These are phyloP conservation scores for Rhodotorula kratochvilovae DNA, from an alignment of 768 basidiomycete genomes.

Conservation along the genomic window DNA sequence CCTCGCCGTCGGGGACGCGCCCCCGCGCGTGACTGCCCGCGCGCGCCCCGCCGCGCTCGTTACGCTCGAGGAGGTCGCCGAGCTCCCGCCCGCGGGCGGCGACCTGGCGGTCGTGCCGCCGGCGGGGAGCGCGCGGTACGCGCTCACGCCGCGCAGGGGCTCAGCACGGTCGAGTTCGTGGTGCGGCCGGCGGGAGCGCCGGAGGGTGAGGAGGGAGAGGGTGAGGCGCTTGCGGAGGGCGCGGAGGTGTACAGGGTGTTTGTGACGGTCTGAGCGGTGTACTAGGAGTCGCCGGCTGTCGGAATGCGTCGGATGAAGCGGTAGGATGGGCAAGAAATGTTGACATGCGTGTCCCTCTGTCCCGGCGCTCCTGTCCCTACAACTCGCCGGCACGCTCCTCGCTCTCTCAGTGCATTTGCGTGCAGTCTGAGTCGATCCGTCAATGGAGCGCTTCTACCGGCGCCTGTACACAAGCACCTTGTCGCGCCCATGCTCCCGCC, in stretches of 20 bases:
- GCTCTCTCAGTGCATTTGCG: no score
- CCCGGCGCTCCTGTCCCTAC: neutral
- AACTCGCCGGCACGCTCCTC: no score
- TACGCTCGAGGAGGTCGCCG: neutral
- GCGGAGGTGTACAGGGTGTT: constrained; percentile 33
- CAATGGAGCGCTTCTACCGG: constrained; percentile 18
- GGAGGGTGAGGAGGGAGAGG: neutral
- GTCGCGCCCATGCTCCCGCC: constrained; percentile 16
- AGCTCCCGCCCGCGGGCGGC: neutral
- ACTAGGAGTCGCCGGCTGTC: no score
- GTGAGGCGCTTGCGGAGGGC: neutral
- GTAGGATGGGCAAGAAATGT: neutral
- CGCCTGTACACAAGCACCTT: constrained; percentile 28
- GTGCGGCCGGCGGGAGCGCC: neutral
- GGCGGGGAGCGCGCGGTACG: neutral
- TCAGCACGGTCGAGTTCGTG: constrained; percentile 26
- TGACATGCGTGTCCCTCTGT: no score
- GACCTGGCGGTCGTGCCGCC: no score
- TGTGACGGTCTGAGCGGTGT: constrained; percentile 8
- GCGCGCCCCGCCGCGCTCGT: neutral
- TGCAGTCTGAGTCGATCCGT: no score
- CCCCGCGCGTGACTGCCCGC: neutral
- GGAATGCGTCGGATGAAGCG: neutral
- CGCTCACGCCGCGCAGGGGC: constrained; percentile 10
- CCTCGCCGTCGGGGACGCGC: neutral